phyloP scores from a whole-genome alignment of 1,284 basidiomycete genomes.

The Athelia psychrophila region DNA sequence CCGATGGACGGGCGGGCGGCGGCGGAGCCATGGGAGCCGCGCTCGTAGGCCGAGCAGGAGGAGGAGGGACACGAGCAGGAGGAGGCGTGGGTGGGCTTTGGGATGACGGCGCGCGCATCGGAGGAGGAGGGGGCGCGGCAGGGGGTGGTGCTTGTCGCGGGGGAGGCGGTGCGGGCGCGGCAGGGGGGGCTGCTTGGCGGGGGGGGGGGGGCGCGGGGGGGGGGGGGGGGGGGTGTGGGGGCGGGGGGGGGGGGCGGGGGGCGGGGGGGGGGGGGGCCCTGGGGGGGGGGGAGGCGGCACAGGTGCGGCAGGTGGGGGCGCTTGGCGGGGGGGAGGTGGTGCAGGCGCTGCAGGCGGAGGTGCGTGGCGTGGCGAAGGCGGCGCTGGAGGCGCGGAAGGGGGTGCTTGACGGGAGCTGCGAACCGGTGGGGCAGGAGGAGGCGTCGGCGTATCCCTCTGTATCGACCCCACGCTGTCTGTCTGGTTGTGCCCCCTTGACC shows the following conservation, averaged over 20 bases:
- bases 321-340: slow-evolving; percentile 22
- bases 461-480: slow-evolving; percentile 25
- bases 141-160: slow-evolving; percentile 11
- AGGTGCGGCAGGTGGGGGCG: slow-evolving; percentile 32
- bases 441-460: slow-evolving; percentile 17
- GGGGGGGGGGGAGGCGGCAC: slow-evolving; percentile 22
- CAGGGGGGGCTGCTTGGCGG: slow-evolving; percentile 23
- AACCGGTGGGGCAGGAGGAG: slow-evolving; percentile 28
- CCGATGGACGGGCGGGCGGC: slow-evolving; percentile 8
- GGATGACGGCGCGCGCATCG: slow-evolving; percentile 22
- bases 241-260: slow-evolving; percentile 27
- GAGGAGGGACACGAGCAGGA: slow-evolving; percentile 19
- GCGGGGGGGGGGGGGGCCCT: slow-evolving; percentile 19
- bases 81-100: slow-evolving; percentile 20
- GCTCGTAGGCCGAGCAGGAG: slow-evolving; percentile 28
- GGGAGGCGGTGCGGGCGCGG: slow-evolving; percentile 20
- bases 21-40: slow-evolving; percentile 31
- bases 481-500: slow-evolving; percentile 29
- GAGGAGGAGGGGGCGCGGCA: slow-evolving; percentile 15
- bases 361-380: slow-evolving; percentile 24
- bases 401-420: slow-evolving; percentile 23
- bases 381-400: slow-evolving; percentile 20
- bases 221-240: slow-evolving; percentile 23
- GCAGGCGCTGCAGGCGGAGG: slow-evolving; percentile 25
- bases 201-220: slow-evolving; percentile 28